Base-by-base conservation (phyloP, 108 stramenopile species). In the Tribonema minus region DNA sequence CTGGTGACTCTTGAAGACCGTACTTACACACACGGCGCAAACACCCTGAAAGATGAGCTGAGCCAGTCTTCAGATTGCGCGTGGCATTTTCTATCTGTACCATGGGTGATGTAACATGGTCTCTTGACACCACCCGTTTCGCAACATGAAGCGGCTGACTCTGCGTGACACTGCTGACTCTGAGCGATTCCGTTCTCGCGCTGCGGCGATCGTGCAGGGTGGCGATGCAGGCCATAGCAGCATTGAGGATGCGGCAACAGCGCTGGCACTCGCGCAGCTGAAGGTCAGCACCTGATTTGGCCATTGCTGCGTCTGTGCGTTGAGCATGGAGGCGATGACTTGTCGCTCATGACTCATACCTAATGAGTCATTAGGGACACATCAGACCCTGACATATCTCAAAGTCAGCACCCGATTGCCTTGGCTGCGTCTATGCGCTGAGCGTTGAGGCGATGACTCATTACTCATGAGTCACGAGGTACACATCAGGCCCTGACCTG, bases 201-300 rank as follows among this genome's bases (percentile, higher is more conserved):
- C 12, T 64, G 63, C 28, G 6, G 29, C 25, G 12, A 15, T 54
- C 28, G 28, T 84, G 3, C 83, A 84, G 65, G 66, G 15, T 58
- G 76, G 76, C 23, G 33, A 25, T 4, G 67, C 69, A 23, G 83
- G 83, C 15, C 83, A 84, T 69, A 76, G 82, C 70, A 84, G 83
- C 38, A 32, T 32, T 31, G 83, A 84, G 33, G 83, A 84, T 70
- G 83, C 83, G 7, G 29, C 38, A 29, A 75, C 83, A 20, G 81
- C 83, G 3, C 70, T 84, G 59, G 76, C 81, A 26, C 81, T 84
- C 3, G 83, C 81, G 3, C 78, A 82, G 40, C 75, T 84, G 6
- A 84, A 84, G 59, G 9, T 83, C 15, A 54, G 46, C 20, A 15
- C 15, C 9, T 15, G 20, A 9, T 54, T 20, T 54, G 9, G 15